Percentiles rank a stretch among this genome's conserved stretches.
These are phyloP conservation scores for Neurospora tetraspora DNA, from an alignment of 495 filamentous ascomycete species.

Conservation along the genomic window DNA sequence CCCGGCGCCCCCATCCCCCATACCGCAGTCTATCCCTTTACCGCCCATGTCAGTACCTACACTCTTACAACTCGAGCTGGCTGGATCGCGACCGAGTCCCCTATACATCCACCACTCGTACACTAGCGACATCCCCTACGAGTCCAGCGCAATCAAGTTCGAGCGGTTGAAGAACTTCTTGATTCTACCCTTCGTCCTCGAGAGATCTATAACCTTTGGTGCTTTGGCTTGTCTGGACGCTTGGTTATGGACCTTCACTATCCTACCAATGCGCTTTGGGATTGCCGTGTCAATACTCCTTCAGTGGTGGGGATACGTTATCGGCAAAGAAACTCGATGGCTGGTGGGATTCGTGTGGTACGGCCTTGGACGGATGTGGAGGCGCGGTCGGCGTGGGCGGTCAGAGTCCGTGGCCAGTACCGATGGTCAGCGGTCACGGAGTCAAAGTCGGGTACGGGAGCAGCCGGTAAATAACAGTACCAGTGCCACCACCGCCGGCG, in stretches of 20 bases:
- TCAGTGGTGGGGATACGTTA: conserved; percentile 58
- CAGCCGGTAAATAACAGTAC: conserved; percentile 13
- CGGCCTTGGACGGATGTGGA: conserved; percentile 71
- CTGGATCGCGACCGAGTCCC: conserved; percentile 70
- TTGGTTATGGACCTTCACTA: conserved; percentile 96
- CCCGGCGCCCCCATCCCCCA: conserved; percentile 47
- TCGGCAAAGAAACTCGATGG: conserved; percentile 56
- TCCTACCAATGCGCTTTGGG: conserved; percentile 81
- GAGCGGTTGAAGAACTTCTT: conserved; percentile 89
- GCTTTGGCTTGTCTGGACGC: conserved; percentile 84
- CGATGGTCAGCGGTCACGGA: conserved; percentile 23
- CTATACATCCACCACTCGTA: conserved; percentile 78
- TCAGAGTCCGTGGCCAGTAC: conserved; percentile 19
- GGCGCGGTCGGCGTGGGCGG: conserved; percentile 40
- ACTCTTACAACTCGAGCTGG: conserved; percentile 79
- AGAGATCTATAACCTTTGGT: conserved; percentile 79
- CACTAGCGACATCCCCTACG: conserved; percentile 69
- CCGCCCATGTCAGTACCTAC: conserved; percentile 82
- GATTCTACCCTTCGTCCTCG: conserved; percentile 69
- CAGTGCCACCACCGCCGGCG: background rate
- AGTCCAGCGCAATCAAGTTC: conserved; percentile 92
- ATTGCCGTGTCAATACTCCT: conserved; percentile 69
- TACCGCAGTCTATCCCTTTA: conserved; percentile 61
- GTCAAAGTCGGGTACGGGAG: conserved; percentile 26
- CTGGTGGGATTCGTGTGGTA: conserved; percentile 62